Percentiles rank a stretch among this genome's conserved stretches.
Conservation (phyloP, 2,329 filamentous ascomycete genomes). For the Ceratocystis papillata region DNA sequence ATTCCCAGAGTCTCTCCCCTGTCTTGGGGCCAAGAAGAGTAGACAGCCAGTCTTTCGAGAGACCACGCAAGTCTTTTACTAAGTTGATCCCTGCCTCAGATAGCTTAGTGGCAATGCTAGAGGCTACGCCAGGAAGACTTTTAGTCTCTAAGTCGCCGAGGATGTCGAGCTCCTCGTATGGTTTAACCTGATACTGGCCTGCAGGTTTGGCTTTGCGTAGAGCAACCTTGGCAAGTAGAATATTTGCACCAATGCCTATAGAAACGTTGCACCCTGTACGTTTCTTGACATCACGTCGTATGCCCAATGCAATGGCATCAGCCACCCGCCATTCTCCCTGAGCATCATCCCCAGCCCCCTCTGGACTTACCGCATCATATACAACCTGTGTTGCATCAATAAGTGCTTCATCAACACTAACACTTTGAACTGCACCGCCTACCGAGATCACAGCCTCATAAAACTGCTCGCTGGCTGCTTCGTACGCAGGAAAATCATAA, state of each 20-base stretch:
- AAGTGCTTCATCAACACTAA: slow-evolving; percentile 91
- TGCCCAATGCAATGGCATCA: slow-evolving; percentile 48
- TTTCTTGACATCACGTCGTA: slow-evolving; percentile 60
- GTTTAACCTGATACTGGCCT: slow-evolving; percentile 79
- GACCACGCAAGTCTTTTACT: slow-evolving; percentile 70
- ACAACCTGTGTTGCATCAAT: slow-evolving; percentile 70
- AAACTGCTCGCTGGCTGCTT: slow-evolving; percentile 78
- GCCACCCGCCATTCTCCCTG: slow-evolving; percentile 67
- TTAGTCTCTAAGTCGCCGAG: slow-evolving; percentile 68
- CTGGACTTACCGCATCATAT: slow-evolving; percentile 52
- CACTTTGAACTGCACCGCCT: slow-evolving; percentile 81
- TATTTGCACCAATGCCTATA: slow-evolving; percentile 82
- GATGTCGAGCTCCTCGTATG: slow-evolving; percentile 65
- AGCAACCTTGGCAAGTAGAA: slow-evolving; percentile 82
- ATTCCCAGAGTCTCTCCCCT: slow-evolving; percentile 81
- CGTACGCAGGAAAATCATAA: slow-evolving; percentile 91
- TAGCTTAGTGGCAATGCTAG: slow-evolving; percentile 76
- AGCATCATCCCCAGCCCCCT: slow-evolving; percentile 37
- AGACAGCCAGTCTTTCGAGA: slow-evolving; percentile 64
- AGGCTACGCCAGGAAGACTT: slow-evolving; percentile 81
- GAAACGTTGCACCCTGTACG: slow-evolving; percentile 81
- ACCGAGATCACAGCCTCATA: slow-evolving; percentile 73
- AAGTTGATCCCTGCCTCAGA: slow-evolving; percentile 74
- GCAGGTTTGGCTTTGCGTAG: slow-evolving; percentile 87
- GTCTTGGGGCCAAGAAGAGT: slow-evolving; percentile 79